Evolutionary conservation across 306 rosid genomes (phyloP).

Genomic region (Castanospermum australe): DNA sequence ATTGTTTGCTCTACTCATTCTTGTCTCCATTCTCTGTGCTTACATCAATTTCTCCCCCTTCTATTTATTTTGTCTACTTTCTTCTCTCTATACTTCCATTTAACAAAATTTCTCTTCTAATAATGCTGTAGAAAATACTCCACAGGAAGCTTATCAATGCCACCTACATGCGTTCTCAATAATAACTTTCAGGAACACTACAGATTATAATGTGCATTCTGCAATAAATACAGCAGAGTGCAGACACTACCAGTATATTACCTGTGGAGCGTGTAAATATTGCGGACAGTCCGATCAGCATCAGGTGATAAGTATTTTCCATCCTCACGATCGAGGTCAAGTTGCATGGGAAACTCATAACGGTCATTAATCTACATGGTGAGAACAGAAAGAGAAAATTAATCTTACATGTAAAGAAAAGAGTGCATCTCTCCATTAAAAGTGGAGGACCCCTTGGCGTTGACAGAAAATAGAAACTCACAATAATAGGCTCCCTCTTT

Average conservation of each 20-base stretch:
- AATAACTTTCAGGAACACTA: background rate
- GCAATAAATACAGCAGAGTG: background rate
- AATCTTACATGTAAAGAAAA: background rate
- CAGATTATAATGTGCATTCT: background rate
- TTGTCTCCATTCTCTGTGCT: too few relatives aligned
- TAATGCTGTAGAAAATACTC: too few relatives aligned
- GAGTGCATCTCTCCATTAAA: background rate
- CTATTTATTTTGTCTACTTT: too few relatives aligned
- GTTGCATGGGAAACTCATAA: constrained; percentile 93
- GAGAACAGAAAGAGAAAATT: constrained; percentile 11
- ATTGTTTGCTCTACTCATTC: background rate
- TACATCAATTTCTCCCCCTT: too few relatives aligned
- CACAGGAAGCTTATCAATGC: background rate
- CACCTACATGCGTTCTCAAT: background rate
- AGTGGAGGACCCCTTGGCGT: background rate
- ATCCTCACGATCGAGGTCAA: constrained; percentile 90
- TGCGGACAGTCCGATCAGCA: constrained; percentile 88
- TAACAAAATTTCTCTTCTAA: too few relatives aligned
- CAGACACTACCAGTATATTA: constrained; percentile 25
- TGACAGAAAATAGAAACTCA: background rate
- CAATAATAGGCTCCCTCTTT: background rate
- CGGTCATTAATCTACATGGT: constrained; percentile 78
- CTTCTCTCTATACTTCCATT: too few relatives aligned
- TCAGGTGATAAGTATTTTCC: constrained; percentile 93
- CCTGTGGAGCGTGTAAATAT: constrained; percentile 96